phyloP scores from a whole-genome alignment of 2,329 filamentous ascomycete genomes.

The Colletotrichum sp. region DNA sequence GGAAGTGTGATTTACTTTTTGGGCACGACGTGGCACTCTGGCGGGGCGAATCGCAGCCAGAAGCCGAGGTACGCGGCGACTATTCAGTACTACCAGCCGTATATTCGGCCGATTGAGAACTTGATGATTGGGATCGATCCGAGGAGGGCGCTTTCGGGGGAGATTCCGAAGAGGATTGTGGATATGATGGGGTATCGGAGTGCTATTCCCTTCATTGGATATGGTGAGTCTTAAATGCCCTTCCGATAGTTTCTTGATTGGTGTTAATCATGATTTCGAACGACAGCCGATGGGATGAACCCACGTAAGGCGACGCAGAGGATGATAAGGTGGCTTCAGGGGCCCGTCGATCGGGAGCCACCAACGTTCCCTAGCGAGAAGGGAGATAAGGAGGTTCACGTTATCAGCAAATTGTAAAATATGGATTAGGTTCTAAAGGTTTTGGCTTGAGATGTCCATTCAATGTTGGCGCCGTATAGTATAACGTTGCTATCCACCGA shows the following conservation, averaged over 20 bases:
- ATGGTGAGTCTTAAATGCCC: conserved; percentile 2
- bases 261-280: neutral
- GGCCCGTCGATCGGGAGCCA: neutral
- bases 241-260: rapidly evolving
- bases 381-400: neutral
- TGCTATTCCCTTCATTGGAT: conserved; percentile 26
- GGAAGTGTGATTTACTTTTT: conserved; percentile 41
- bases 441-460: neutral
- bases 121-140: conserved; percentile 38
- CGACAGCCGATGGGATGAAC: neutral
- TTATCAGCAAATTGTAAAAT: neutral
- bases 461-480: neutral
- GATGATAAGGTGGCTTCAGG: neutral
- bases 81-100: conserved; percentile 46
- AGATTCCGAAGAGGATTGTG: conserved; percentile 26
- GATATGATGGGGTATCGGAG: conserved; percentile 29
- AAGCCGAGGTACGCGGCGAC: conserved; percentile 38
- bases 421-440: neutral
- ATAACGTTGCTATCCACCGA: neutral
- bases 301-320: neutral
- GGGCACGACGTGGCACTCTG: conserved; percentile 41
- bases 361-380: neutral
- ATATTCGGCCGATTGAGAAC: conserved; percentile 41
- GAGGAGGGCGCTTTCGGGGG: neutral
- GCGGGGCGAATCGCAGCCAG: conserved; percentile 35